Percentiles rank a stretch among this genome's conserved stretches.
Evolutionary conservation across 208 protist species (phyloP).

Genomic region (Dictyostelium gargantuum): DNA sequence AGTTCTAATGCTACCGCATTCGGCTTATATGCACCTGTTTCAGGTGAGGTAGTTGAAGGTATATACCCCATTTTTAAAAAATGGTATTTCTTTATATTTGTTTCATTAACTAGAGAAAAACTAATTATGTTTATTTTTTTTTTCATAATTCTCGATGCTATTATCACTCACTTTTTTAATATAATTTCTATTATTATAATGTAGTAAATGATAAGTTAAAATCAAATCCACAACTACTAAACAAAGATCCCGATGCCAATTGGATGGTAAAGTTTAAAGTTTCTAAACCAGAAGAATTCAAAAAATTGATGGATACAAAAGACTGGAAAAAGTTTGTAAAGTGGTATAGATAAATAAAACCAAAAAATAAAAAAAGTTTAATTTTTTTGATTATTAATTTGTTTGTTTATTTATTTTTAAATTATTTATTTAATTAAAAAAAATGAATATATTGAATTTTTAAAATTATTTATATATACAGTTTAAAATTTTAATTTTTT

Average conservation of each 20-base stretch:
- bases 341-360: not conserved
- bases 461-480: too few species aligned
- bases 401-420: too few species aligned
- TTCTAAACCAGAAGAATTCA: not conserved
- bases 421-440: too few species aligned
- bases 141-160: too few species aligned
- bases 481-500: too few species aligned
- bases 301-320: not conserved
- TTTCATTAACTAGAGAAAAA: not conserved
- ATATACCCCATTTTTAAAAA: too few species aligned
- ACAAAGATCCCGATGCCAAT: constrained; percentile 41
- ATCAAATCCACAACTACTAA: not conserved
- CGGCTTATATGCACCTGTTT: constrained; percentile 81
- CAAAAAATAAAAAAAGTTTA: not conserved
- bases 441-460: too few species aligned
- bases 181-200: not conserved
- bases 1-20: constrained; percentile 77
- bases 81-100: not conserved
- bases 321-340: not conserved
- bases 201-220: constrained; percentile 60
- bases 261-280: constrained; percentile 68
- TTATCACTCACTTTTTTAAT: not conserved
- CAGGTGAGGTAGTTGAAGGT: constrained; percentile 69
- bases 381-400: too few species aligned
- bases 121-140: too few species aligned